Percentiles rank a stretch among this genome's conserved stretches.
Evolutionary conservation across 768 basidiomycete genomes (phyloP).

Genomic region (Chalciporus chontae): DNA sequence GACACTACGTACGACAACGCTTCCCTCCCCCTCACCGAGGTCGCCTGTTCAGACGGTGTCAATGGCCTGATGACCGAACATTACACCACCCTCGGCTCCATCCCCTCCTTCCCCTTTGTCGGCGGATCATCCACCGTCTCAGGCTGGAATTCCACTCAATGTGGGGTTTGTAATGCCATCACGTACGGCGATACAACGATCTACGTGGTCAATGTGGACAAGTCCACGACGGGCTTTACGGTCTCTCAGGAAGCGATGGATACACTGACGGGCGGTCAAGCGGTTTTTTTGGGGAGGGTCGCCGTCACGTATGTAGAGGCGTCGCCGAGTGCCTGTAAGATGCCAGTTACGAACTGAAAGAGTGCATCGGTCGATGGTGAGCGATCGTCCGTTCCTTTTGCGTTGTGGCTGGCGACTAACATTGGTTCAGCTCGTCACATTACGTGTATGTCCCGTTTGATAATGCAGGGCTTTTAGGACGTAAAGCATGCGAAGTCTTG

Average conservation of each 20-base stretch:
- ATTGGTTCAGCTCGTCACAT: too few species aligned
- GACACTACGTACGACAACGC: conserved; percentile 36
- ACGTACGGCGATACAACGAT: conserved; percentile 34
- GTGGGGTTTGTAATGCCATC: conserved; percentile 31
- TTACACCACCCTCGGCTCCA: conserved; percentile 36
- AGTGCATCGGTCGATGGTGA: background rate
- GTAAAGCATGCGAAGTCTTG: too few species aligned
- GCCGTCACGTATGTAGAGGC: conserved; percentile 8
- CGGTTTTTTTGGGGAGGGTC: conserved; percentile 16
- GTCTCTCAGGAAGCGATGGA: conserved; percentile 27
- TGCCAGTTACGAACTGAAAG: background rate
- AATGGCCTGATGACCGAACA: conserved; percentile 34
- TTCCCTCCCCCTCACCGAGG: conserved; percentile 21
- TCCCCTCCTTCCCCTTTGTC: conserved; percentile 37
- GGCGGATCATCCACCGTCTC: conserved; percentile 28
- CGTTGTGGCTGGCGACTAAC: too few species aligned
- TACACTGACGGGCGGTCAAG: conserved; percentile 14
- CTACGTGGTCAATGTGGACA: conserved; percentile 55
- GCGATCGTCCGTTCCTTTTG: background rate
- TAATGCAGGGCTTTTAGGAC: too few species aligned
- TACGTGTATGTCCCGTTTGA: too few species aligned
- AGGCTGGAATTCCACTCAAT: conserved; percentile 22
- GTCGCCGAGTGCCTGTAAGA: background rate
- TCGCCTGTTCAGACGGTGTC: conserved; percentile 38
- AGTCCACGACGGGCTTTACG: conserved; percentile 40